Percentiles rank a stretch among this genome's conserved stretches.
Conservation (phyloP, 495 filamentous ascomycete genomes). For the Lasiosphaeria hispida region DNA sequence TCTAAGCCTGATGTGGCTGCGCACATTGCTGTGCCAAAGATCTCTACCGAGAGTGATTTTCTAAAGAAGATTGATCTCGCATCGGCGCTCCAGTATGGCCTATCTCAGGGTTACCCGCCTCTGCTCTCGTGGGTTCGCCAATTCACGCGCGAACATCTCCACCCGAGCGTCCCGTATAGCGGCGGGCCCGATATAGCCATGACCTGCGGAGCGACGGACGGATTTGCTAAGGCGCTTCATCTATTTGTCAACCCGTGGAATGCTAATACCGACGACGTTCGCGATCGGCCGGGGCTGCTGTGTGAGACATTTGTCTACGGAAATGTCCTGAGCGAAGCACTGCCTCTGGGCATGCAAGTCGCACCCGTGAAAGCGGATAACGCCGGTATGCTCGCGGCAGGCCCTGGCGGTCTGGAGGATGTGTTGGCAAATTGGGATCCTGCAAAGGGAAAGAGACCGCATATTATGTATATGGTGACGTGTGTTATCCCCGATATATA, state of each 20-base stretch:
- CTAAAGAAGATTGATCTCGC: conserved; percentile 72
- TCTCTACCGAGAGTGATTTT: conserved; percentile 50
- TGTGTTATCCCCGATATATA: conserved; percentile 43
- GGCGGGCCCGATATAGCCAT: conserved; percentile 73
- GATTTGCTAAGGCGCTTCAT: conserved; percentile 72
- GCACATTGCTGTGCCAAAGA: conserved; percentile 69
- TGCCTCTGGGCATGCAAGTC: conserved; percentile 68
- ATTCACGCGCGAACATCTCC: conserved; percentile 72
- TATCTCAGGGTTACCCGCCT: conserved; percentile 70
- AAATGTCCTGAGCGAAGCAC: conserved; percentile 64
- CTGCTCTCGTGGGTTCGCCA: conserved; percentile 72
- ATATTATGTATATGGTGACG: conserved; percentile 89
- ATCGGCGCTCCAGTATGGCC: conserved; percentile 84
- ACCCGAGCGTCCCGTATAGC: conserved; percentile 75
- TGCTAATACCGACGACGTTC: conserved; percentile 60
- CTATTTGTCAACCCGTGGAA: conserved; percentile 72
- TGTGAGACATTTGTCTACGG: conserved; percentile 78
- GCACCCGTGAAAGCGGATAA: conserved; percentile 72
- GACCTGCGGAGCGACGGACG: conserved; percentile 80
- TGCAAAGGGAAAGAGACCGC: conserved; percentile 67
- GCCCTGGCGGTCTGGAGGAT: conserved; percentile 70
- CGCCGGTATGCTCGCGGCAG: conserved; percentile 67
- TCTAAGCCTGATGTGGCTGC: conserved; percentile 30
- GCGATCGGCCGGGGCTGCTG: conserved; percentile 67
- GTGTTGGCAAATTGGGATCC: conserved; percentile 80